Conservation (phyloP, 495 filamentous ascomycete species). For the Xanthoparmelia taractica region DNA sequence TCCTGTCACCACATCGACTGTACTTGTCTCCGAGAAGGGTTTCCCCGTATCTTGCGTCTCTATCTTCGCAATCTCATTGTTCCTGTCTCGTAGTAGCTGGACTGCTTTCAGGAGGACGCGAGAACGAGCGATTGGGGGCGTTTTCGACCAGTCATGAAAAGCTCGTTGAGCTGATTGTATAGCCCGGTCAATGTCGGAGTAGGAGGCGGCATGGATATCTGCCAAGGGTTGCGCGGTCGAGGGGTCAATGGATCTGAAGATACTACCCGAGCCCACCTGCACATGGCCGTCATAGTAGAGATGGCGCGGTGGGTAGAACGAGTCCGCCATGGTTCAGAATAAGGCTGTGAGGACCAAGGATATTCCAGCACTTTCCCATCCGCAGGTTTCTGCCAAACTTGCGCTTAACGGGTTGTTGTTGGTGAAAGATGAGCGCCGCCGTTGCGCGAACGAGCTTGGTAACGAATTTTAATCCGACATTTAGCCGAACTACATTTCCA, state of each 20-base stretch:
- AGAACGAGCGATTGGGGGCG: constrained; percentile 53
- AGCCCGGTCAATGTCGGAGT: constrained; percentile 57
- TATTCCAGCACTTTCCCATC: neutral
- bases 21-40: constrained; percentile 64
- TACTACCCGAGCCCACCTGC: constrained; percentile 50
- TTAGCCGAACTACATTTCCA: too few species aligned
- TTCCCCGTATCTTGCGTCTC: constrained; percentile 72
- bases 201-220: constrained; percentile 54
- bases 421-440: too few species aligned
- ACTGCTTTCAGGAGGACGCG: constrained; percentile 67
- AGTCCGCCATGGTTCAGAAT: constrained; percentile 34
- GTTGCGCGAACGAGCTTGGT: too few species aligned
- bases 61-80: constrained; percentile 59
- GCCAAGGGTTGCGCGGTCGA: constrained; percentile 57
- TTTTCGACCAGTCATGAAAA: constrained; percentile 60
- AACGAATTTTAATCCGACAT: too few species aligned
- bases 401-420: too few species aligned
- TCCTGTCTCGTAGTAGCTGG: constrained; percentile 54
- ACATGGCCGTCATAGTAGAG: constrained; percentile 62
- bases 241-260: constrained; percentile 62
- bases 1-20: constrained; percentile 66
- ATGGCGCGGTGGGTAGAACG: constrained; percentile 44
- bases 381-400: too few species aligned
- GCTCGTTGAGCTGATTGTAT: constrained; percentile 53
- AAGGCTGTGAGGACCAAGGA: neutral